Conservation (phyloP, 192 early-diverging fungal species). For the Coemansia sp. region DNA sequence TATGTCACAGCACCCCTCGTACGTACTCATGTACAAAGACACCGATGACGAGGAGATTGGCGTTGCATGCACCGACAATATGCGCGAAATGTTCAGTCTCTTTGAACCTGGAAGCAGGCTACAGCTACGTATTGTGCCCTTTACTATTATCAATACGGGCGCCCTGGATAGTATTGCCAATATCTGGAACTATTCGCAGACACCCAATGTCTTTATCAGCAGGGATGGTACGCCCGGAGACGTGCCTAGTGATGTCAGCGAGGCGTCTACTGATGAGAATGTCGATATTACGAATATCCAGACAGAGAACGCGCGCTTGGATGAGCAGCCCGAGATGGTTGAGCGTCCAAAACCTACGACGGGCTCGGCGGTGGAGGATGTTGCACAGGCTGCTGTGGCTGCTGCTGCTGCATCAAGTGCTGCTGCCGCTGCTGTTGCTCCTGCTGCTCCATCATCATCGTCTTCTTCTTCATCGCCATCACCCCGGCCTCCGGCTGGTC, state of each 20-base stretch:
- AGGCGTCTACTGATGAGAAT: slow-evolving; percentile 10
- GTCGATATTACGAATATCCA: slow-evolving; percentile 26
- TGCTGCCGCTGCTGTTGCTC: slow-evolving; percentile 23
- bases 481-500: too few relatives aligned
- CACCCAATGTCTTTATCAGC: slow-evolving; percentile 37
- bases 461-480: too few relatives aligned
- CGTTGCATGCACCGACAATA: slow-evolving; percentile 45
- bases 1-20: slow-evolving; percentile 28
- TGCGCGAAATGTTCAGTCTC: slow-evolving; percentile 49
- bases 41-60: slow-evolving; percentile 53
- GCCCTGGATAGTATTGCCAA: slow-evolving; percentile 38
- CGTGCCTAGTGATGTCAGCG: slow-evolving; percentile 7
- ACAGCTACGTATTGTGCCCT: slow-evolving; percentile 45
- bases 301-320: slow-evolving; percentile 9
- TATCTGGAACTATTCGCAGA: slow-evolving; percentile 42
- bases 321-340: slow-evolving; percentile 32
- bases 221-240: slow-evolving; percentile 4
- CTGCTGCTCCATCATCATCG: too few relatives aligned
- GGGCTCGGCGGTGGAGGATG: slow-evolving; percentile 32
- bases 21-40: slow-evolving; percentile 48
- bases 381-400: slow-evolving; percentile 30
- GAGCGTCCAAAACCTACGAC: slow-evolving; percentile 16
- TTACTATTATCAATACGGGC: slow-evolving; percentile 40
- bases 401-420: slow-evolving; percentile 23
- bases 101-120: slow-evolving; percentile 46